A percentile compares a stretch with the other conserved stretches of the same genome.
phyloP scores from a whole-genome alignment of 805 yeast genomes.

The Ogataea ramenticola region DNA sequence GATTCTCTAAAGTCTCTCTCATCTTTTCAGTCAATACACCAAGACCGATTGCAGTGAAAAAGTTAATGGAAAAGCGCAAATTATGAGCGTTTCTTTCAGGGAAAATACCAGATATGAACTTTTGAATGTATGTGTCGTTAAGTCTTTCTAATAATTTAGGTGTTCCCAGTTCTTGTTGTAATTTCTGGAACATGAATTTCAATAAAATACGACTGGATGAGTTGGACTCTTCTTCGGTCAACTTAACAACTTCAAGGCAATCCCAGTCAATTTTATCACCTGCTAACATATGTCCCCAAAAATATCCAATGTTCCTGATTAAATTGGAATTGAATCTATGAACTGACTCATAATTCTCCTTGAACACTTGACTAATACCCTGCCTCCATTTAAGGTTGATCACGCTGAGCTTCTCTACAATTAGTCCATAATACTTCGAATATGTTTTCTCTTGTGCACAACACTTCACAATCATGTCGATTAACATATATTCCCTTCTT shows the following conservation, averaged over 20 bases:
- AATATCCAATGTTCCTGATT: conserved; percentile 69
- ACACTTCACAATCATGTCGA: conserved; percentile 69
- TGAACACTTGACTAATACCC: conserved; percentile 47
- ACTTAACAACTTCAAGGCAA: conserved; percentile 42
- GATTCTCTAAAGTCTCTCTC: conserved; percentile 39
- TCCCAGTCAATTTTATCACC: conserved; percentile 63
- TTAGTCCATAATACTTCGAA: conserved; percentile 75
- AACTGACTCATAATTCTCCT: conserved; percentile 44
- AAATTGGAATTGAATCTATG: conserved; percentile 68
- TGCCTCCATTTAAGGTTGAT: conserved; percentile 49
- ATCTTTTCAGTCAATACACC: conserved; percentile 78
- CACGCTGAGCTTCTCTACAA: conserved; percentile 58
- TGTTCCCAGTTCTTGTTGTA: conserved; percentile 71
- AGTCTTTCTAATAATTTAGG: conserved; percentile 41
- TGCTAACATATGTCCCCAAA: conserved; percentile 81
- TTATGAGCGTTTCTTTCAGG: conserved; percentile 49
- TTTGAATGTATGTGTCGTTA: conserved; percentile 43
- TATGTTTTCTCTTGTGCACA: conserved; percentile 84
- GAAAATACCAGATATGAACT: conserved; percentile 50
- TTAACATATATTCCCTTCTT: conserved; percentile 44
- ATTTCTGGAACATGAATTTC: conserved; percentile 72
- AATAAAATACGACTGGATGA: conserved; percentile 76
- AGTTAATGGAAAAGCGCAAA: conserved; percentile 76
- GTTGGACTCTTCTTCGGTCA: conserved; percentile 70
- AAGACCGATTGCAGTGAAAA: conserved; percentile 86